Evolutionary conservation across 768 basidiomycete species (phyloP).

Genomic region (Galerina marginata): DNA sequence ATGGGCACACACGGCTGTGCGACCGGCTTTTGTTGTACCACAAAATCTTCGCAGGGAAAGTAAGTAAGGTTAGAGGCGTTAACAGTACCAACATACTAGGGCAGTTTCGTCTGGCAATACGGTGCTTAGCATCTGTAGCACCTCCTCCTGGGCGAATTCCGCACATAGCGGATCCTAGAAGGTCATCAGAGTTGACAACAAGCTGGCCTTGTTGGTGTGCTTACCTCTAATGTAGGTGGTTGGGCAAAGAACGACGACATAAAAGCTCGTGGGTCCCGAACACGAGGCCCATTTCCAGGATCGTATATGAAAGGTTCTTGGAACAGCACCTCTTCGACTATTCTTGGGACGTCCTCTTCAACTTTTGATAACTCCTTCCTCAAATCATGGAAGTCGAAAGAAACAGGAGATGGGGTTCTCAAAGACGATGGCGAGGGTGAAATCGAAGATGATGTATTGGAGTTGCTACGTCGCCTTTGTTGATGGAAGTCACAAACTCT

Average conservation of each 20-base stretch:
- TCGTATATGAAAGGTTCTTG: slow-evolving; percentile 72
- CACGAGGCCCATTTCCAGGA: slow-evolving; percentile 80
- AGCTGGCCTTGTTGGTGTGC: slow-evolving; percentile 11
- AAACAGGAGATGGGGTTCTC: slow-evolving; percentile 21
- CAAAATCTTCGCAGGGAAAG: slow-evolving; percentile 53
- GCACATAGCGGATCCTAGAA: slow-evolving; percentile 66
- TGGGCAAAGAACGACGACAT: slow-evolving; percentile 72
- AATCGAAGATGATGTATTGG: no score
- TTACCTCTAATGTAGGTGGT: slow-evolving; percentile 59
- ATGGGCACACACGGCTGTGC: slow-evolving; percentile 75
- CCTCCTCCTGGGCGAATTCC: slow-evolving; percentile 78
- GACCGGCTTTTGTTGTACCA: slow-evolving; percentile 88
- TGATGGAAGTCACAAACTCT: no score
- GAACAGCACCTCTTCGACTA: slow-evolving; percentile 31
- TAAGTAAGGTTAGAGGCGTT: neutral
- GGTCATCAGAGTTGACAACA: neutral
- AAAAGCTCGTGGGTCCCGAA: slow-evolving; percentile 70
- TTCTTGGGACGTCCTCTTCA: slow-evolving; percentile 12
- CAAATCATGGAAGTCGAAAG: neutral
- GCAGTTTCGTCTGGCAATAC: slow-evolving; percentile 77
- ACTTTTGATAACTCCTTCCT: slow-evolving; percentile 10
- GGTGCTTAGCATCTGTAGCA: slow-evolving; percentile 72
- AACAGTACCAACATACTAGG: slow-evolving; percentile 48
- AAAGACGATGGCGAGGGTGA: slow-evolving; percentile 24
- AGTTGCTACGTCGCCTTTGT: no score